These are phyloP conservation scores for Aspergillus cavernicola DNA, from an alignment of 495 filamentous ascomycete species.

Conservation along the genomic window DNA sequence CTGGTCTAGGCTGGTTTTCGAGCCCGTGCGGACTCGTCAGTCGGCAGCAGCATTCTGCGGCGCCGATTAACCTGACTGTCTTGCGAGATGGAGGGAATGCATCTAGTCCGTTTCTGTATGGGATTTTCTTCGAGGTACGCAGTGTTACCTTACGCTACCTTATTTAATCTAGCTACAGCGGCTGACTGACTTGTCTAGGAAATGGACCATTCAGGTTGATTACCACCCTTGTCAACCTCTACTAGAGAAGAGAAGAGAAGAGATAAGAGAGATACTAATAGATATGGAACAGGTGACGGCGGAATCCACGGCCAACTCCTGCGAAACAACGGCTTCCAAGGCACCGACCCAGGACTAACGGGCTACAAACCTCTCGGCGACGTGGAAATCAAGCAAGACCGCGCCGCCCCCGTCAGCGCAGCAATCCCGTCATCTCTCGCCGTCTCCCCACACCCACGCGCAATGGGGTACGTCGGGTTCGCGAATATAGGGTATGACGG, in stretches of 20 bases:
- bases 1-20: background rate
- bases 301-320: conserved; percentile 75
- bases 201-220: conserved; percentile 63
- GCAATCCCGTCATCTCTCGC: conserved; percentile 55
- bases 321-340: conserved; percentile 70
- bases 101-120: conserved; percentile 54
- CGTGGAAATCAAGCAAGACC: conserved; percentile 46
- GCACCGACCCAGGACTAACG: conserved; percentile 43
- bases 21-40: background rate
- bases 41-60: background rate
- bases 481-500: conserved; percentile 60
- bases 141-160: too few relatives aligned
- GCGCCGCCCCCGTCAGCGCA: conserved; percentile 50
- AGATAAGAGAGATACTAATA: background rate
- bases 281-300: conserved; percentile 47
- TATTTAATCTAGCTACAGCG: background rate
- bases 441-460: too few relatives aligned
- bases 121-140: conserved; percentile 59
- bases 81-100: conserved; percentile 47
- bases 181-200: conserved; percentile 41
- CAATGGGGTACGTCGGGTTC: conserved; percentile 52
- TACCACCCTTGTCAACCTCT: background rate
- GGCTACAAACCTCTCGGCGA: conserved; percentile 53
- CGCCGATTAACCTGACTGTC: conserved; percentile 9
- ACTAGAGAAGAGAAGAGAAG: too few relatives aligned